Evolutionary conservation across 768 basidiomycete species (phyloP).

Genomic region (Lactarius deliciosus): DNA sequence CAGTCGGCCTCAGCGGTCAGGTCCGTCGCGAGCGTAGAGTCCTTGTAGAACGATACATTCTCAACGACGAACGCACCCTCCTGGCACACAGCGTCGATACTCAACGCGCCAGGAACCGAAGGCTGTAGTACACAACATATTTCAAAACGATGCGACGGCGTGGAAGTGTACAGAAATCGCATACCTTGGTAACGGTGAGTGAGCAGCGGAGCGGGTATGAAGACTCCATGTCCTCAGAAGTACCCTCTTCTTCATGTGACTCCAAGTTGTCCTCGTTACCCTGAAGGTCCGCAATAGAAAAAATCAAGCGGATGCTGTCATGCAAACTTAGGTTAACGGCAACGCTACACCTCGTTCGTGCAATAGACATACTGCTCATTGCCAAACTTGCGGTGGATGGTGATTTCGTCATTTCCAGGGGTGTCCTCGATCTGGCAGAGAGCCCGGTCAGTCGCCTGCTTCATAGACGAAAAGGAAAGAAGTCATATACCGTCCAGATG

Average conservation of each 20-base stretch:
- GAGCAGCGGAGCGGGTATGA: conserved; percentile 76
- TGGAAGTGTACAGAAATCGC: background rate
- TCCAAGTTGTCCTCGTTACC: conserved; percentile 41
- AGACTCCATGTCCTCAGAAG: conserved; percentile 37
- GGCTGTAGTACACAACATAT: conserved; percentile 38
- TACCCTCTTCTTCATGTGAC: conserved; percentile 42
- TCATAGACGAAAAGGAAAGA: background rate
- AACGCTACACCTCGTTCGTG: no score
- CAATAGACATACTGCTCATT: conserved; percentile 72
- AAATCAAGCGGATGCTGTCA: conserved; percentile 79
- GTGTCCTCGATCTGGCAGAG: conserved; percentile 62
- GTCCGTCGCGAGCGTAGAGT: conserved; percentile 68
- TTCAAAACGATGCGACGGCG: conserved; percentile 17
- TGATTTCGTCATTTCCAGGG: conserved; percentile 76
- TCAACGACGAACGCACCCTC: conserved; percentile 83
- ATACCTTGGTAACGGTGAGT: conserved; percentile 82
- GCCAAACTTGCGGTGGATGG: conserved; percentile 79
- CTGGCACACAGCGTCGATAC: conserved; percentile 75
- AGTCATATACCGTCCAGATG: conserved; percentile 68
- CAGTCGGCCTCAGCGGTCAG: conserved; percentile 89
- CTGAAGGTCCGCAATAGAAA: conserved; percentile 90
- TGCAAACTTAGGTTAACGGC: background rate
- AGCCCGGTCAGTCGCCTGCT: background rate
- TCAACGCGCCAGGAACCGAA: conserved; percentile 61
- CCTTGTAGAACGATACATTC: conserved; percentile 83